A percentile compares a stretch with the other conserved stretches of the same genome.
phyloP scores from a whole-genome alignment of 2,329 filamentous ascomycete species.

The Calonectria crousiana region DNA sequence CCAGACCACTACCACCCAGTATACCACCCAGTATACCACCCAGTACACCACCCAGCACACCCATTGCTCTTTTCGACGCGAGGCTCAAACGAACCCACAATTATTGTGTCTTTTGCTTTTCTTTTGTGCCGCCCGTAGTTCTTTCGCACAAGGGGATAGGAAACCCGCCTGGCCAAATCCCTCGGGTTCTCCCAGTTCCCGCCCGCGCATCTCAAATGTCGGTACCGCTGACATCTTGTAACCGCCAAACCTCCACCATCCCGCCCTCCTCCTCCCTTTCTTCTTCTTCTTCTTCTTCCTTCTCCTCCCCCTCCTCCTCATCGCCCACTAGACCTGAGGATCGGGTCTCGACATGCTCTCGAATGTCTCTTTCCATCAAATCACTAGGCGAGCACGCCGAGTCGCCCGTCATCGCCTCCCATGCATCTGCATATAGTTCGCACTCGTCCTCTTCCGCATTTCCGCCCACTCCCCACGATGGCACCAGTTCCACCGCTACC shows the following conservation, averaged over 20 bases:
- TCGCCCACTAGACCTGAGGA: neutral
- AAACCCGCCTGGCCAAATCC: neutral
- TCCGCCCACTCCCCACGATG: neutral
- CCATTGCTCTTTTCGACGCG: neutral
- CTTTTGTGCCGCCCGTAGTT: conserved; percentile 2
- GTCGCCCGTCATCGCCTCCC: neutral
- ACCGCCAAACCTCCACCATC: neutral
- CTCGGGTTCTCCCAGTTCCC: neutral
- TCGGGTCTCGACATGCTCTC: neutral
- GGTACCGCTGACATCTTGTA: neutral
- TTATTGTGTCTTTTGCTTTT: neutral
- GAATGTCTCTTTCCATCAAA: neutral
- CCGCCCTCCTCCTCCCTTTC: neutral
- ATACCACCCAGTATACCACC: neutral
- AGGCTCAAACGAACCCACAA: neutral
- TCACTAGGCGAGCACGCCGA: neutral
- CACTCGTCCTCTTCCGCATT: neutral
- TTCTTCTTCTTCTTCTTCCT: neutral
- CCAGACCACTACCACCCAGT: neutral
- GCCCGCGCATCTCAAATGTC: neutral
- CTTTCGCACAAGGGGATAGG: neutral
- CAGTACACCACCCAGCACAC: neutral
- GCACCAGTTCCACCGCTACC: neutral
- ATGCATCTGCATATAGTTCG: neutral
- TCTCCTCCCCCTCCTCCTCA: neutral